Base-by-base conservation (phyloP, 129 eudicot genomes). In the Flaveria linearis region DNA sequence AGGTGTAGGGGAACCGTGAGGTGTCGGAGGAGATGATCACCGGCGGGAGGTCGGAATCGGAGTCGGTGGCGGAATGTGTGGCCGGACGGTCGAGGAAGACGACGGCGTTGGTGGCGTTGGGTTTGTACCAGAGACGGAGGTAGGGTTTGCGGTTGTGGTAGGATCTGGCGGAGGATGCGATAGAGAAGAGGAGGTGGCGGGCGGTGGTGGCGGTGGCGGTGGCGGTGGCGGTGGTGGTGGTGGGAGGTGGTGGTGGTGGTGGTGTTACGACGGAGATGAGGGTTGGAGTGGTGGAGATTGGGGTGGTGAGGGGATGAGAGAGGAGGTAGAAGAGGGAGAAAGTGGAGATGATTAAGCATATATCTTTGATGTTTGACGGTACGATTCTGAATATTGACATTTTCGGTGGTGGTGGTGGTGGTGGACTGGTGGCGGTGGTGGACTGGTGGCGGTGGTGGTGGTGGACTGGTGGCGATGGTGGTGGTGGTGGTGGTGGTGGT, bases 121-220 rank as follows among this genome's bases (percentile, higher is more conserved):
- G n/a, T n/a, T n/a, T n/a, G n/a, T n/a, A n/a, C n/a, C n/a, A n/a
- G n/a, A n/a, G n/a, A n/a, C n/a, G n/a, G n/a, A n/a, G n/a, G n/a
- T n/a, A n/a, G n/a, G n/a, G n/a, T n/a, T n/a, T n/a, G n/a, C n/a
- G n/a, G n/a, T 70, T 73, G 13, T 52, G 72, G 82, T 84, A 85
- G 9, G 91, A 86, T 55, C 76, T 33, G 41, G 71, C 20, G 22
- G 94, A 88, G 36, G 97, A 78, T 69, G 94, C 91, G 71, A 91
- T 74, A 68, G 97, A 84, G 81, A 88, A 91, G 81, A 86, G 84
- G 70, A 91, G 41, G 85, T 88, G 88, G 79, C 45, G 80, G 82
- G 82, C 49, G 49, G 13, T 10, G 14, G 49, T 45, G 49, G 49
- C 3, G 49, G 82, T 30, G 70, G 88, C 68, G 77, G n/a, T n/a